These are phyloP conservation scores for Calonectria pteridis DNA, from an alignment of 2,329 filamentous ascomycete species.

Conservation along the genomic window DNA sequence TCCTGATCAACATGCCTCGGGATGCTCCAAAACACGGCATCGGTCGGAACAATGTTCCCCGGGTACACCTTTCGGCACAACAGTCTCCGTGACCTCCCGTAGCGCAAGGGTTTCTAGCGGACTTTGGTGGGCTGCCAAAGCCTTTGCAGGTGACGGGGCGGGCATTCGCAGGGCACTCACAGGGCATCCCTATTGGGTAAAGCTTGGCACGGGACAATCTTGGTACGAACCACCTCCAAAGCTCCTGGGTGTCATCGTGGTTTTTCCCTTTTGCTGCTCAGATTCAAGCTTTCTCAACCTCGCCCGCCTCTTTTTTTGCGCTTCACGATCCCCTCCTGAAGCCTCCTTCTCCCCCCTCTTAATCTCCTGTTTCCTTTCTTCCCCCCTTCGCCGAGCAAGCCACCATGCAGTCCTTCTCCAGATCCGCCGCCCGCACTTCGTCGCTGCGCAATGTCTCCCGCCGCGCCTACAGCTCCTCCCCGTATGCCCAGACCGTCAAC, in stretches of 20 bases:
- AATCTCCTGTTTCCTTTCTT: slow-evolving; percentile 28
- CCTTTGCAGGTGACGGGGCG: slow-evolving; percentile 19
- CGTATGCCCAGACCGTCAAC: slow-evolving; percentile 79
- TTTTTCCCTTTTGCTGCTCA: slow-evolving; percentile 39
- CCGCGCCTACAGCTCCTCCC: slow-evolving; percentile 82
- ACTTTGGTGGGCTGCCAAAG: slow-evolving; percentile 19
- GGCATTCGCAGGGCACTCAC: slow-evolving; percentile 22
- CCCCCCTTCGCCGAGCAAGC: slow-evolving; percentile 27
- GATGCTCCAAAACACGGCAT: slow-evolving; percentile 25
- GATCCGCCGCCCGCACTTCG: slow-evolving; percentile 75
- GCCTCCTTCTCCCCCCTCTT: slow-evolving; percentile 17
- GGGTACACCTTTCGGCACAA: slow-evolving; percentile 37
- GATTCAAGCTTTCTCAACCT: slow-evolving; percentile 26
- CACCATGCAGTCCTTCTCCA: slow-evolving; percentile 88
- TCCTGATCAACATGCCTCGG: neutral
- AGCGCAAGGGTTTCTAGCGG: slow-evolving; percentile 32
- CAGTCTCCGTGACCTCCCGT: slow-evolving; percentile 46
- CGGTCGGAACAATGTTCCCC: slow-evolving; percentile 42
- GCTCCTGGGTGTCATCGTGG: slow-evolving; percentile 42
- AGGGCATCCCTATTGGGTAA: slow-evolving; percentile 41
- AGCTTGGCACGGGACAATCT: slow-evolving; percentile 47
- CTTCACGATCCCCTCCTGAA: slow-evolving; percentile 24
- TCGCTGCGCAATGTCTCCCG: slow-evolving; percentile 74
- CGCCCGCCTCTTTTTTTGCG: slow-evolving; percentile 23
- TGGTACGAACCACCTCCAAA: slow-evolving; percentile 45